Base-by-base conservation (phyloP, 225 moss, liverwort and hornwort species). In the Polytrichum commune region DNA sequence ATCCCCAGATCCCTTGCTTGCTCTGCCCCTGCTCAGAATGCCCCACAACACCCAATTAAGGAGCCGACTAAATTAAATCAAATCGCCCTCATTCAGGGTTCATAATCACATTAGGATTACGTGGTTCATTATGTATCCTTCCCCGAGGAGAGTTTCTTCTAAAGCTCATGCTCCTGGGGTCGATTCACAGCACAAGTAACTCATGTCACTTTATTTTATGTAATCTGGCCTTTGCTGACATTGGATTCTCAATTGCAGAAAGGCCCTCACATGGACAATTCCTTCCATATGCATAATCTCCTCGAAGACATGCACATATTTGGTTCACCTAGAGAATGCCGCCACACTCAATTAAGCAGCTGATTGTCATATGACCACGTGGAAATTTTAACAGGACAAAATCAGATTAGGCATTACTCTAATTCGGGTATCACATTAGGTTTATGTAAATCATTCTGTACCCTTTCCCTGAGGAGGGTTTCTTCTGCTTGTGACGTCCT, bases 1-100 rank as follows among this genome's bases (percentile, higher is more conserved):
- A 55, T 68, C 4, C 89, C 89, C 26, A 89, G 61, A 54, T 64
- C 66, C 71, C 79, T 71, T 76, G 84, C 83, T 63, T 89, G 82
- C 69, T 89, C 82, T 60, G 84, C 80, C 27, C 89, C 86, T 89
- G 79, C 33, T 79, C 70, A 65, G 35, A 60, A 28, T 19, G 29
- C 53, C 33, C 22, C 61, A 61, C 13, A 70, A 53, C 46, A 46
- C 46, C 46, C 53, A 55, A 68, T 18, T 64, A 24, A 24, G 64
- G 18, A 64, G 25, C 16, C 19, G 18, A 32, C 8, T 65, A 7
- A 18, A 26, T 29, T 5, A 32, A 27, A 32, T 65, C 18, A 65
- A 5, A 32, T 65, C 7, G 24, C 65, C 26, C 60, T 26, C 7
- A 22, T 26, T 26, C 26, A 8, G 7, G 3, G 60, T 61, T 60